Base-by-base conservation (phyloP, 306 rosid genomes). In the Quercus mongolica region DNA sequence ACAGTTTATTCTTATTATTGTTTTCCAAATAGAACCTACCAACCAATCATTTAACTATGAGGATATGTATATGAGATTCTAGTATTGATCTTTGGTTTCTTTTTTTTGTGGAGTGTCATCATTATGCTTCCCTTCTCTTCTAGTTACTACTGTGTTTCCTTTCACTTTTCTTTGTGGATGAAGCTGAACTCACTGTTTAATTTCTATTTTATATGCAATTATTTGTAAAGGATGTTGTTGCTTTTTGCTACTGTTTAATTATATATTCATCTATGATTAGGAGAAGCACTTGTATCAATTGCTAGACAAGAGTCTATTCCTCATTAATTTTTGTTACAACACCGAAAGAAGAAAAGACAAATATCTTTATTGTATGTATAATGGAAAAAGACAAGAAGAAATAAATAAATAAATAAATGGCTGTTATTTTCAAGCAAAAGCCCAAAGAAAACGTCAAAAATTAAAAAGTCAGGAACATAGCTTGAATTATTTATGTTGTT, bases 1-100 rank as follows among this genome's bases (percentile, higher is more conserved):
- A 84, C 80, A 81, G 86, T 80, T 44, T 83, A 57, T 85, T 78
- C 35, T 68, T 83, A 76, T 81, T 21, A 68, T 85, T 85, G 73
- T 74, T 79, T 23, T 70, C 68, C 78, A 76, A 67, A 61, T 31
- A 64, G 83, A 80, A 74, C 56, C 77, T 80, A 76, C 80, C 74
- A 82, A 64, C 77, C 87, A 83, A 85, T 89, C 88, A 85, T 89
- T 89, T 81, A 55, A 82, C 72, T 77, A 75, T 63, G 86, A 83
- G 80, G 77, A 85, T 87, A 51, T 84, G 78, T 84, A 76, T 75
- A 85, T 85, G 83, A 80, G 90, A 86, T 74, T 73, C 79, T 74
- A 44, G 80, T 77, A 75, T 82, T 86, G 76, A 79, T 81, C 56
- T 82, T 54, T 71, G 75, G 83, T 79, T 59, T 73, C 74, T 44